A percentile compares a stretch with the other conserved stretches of the same genome.
phyloP scores from a whole-genome alignment of 108 stramenopile species.

The Pseudonitzschia multistriata region DNA sequence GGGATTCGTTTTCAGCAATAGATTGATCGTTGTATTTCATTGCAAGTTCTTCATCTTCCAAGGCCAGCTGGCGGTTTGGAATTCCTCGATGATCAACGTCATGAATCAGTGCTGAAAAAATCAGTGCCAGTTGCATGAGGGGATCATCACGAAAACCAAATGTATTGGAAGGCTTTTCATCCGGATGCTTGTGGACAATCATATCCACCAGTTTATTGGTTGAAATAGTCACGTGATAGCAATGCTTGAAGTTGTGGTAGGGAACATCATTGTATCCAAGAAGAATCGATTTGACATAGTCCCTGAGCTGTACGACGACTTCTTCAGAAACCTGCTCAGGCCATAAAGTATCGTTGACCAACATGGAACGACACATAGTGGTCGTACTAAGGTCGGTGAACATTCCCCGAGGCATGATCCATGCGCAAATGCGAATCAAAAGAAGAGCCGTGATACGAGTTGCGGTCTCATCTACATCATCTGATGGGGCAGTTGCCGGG shows the following conservation, averaged over 20 bases:
- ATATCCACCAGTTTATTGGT: constrained; percentile 75
- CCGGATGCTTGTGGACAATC: constrained; percentile 40
- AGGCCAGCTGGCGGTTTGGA: constrained; percentile 56
- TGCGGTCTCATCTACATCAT: constrained; percentile 35
- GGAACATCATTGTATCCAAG: constrained; percentile 39
- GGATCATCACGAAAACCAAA: constrained; percentile 74
- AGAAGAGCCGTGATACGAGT: constrained; percentile 64
- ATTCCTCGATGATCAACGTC: constrained; percentile 72
- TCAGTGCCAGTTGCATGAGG: constrained; percentile 48
- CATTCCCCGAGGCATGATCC: constrained; percentile 40
- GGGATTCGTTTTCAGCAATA: constrained; percentile 66
- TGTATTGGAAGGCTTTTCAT: constrained; percentile 19
- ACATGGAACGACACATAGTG: constrained; percentile 36
- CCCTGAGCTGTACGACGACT: constrained; percentile 40
- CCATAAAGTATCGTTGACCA: constrained; percentile 35
- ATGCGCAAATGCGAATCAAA: constrained; percentile 60
- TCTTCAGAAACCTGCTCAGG: constrained; percentile 23
- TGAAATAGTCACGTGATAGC: constrained; percentile 66
- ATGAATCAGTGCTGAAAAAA: constrained; percentile 77
- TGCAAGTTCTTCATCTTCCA: constrained; percentile 57
- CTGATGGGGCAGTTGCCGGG: constrained; percentile 35
- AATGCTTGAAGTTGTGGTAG: constrained; percentile 76
- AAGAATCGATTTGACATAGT: constrained; percentile 44
- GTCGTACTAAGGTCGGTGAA: constrained; percentile 40
- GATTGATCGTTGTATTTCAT: constrained; percentile 79